phyloP scores from a whole-genome alignment of 345 rosid genomes.

The Pugionium cornutum region DNA sequence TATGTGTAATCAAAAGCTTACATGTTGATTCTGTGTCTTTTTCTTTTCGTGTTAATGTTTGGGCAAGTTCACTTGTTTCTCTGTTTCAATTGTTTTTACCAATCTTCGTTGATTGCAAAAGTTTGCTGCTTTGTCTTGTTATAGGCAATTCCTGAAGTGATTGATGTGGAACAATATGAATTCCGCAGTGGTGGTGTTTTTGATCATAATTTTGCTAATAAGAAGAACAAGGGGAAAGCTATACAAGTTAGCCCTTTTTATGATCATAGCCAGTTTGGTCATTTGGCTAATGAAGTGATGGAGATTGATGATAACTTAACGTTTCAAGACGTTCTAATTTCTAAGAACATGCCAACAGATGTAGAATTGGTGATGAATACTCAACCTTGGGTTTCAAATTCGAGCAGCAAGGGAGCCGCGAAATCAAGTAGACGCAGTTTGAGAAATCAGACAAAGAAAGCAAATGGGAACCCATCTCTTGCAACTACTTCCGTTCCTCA shows the following conservation, averaged over 20 bases:
- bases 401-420: conserved; percentile 28
- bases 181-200: conserved; percentile 31
- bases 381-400: conserved; percentile 54
- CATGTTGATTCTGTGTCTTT: background rate
- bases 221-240: conserved; percentile 64
- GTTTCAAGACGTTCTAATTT: conserved; percentile 63
- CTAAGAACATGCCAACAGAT: conserved; percentile 56
- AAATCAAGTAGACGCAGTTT: conserved; percentile 28
- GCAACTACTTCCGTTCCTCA: conserved; percentile 1
- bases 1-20: background rate
- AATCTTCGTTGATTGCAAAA: background rate
- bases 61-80: conserved; percentile 4
- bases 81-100: conserved; percentile 1
- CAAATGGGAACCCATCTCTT: background rate
- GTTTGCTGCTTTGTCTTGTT: conserved; percentile 38
- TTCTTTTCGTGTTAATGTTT: conserved; percentile 2
- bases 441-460: background rate
- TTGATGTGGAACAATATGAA: conserved; percentile 64
- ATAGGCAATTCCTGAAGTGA: conserved; percentile 57
- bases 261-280: conserved; percentile 8
- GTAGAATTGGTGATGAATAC: conserved; percentile 52
- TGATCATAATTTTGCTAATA: conserved; percentile 18
- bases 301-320: conserved; percentile 48
- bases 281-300: conserved; percentile 34
- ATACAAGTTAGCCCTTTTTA: conserved; percentile 35